phyloP scores from a whole-genome alignment of 139 green algal species.

The Microglena sp. region DNA sequence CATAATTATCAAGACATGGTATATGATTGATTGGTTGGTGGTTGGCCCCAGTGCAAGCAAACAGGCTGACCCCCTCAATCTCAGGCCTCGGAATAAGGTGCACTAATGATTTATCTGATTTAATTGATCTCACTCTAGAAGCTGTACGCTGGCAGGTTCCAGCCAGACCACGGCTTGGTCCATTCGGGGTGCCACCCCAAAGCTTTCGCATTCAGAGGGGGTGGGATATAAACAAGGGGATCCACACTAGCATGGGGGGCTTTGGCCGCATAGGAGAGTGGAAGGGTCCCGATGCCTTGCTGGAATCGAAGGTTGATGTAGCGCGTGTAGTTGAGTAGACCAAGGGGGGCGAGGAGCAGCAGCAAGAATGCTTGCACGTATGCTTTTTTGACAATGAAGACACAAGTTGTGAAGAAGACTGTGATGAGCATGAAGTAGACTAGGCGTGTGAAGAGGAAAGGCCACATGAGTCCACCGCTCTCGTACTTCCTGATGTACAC shows the following conservation, averaged over 20 bases:
- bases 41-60: no score
- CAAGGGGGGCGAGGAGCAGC: neutral
- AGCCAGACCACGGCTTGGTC: slow-evolving; percentile 4
- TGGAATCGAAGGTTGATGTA: no score
- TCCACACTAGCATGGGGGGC: slow-evolving; percentile 4
- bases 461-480: no score
- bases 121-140: no score
- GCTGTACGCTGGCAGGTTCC: neutral
- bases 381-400: slow-evolving; percentile 50
- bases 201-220: slow-evolving; percentile 1
- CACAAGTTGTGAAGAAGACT: slow-evolving; percentile 50
- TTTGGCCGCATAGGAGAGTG: neutral
- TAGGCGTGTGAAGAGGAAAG: slow-evolving; percentile 38
- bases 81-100: no score
- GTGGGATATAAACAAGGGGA: slow-evolving; percentile 1
- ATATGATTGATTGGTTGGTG: no score
- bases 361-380: slow-evolving; percentile 31
- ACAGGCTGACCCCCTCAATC: no score
- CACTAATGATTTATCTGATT: no score
- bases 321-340: no score
- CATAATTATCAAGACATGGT: no score
- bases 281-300: slow-evolving; percentile 8
- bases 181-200: slow-evolving; percentile 6
- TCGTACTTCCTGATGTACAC: slow-evolving; percentile 37
- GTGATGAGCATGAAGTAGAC: slow-evolving; percentile 29